Conservation (phyloP, 495 filamentous ascomycete genomes). For the Bathelium albidoporum region DNA sequence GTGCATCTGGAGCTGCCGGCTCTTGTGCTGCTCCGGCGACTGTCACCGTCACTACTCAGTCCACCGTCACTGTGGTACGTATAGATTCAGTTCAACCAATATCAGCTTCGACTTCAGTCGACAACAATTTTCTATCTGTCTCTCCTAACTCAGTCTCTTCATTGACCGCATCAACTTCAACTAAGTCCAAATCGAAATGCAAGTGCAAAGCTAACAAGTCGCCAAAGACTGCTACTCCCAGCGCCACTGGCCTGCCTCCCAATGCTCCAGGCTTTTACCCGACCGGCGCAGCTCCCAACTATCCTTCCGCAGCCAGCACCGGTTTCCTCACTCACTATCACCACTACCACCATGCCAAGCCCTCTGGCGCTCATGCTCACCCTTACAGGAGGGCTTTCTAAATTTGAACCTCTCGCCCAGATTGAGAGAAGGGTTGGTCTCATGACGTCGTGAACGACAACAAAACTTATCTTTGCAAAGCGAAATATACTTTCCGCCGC, state of each 20-base stretch:
- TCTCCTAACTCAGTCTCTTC: background rate
- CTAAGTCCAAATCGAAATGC: background rate
- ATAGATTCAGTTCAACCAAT: background rate
- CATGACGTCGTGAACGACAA: background rate
- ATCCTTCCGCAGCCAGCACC: background rate
- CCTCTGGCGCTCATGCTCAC: background rate
- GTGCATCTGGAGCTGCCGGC: background rate
- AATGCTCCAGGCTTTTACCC: background rate
- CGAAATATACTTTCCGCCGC: background rate
- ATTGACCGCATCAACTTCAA: background rate
- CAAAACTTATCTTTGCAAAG: background rate
- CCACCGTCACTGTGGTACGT: conserved; percentile 3
- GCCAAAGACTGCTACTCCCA: background rate
- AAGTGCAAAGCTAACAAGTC: background rate
- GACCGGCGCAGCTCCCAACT: background rate
- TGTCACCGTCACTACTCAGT: conserved; percentile 1
- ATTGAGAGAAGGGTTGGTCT: background rate
- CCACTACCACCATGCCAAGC: background rate
- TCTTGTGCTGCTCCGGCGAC: background rate
- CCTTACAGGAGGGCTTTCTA: background rate
- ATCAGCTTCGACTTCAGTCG: background rate
- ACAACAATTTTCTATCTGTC: background rate
- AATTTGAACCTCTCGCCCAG: background rate
- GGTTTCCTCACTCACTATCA: background rate
- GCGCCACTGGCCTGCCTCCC: background rate